Base-by-base conservation (phyloP, 2,329 filamentous ascomycete genomes). In the Neonectria ditissima region DNA sequence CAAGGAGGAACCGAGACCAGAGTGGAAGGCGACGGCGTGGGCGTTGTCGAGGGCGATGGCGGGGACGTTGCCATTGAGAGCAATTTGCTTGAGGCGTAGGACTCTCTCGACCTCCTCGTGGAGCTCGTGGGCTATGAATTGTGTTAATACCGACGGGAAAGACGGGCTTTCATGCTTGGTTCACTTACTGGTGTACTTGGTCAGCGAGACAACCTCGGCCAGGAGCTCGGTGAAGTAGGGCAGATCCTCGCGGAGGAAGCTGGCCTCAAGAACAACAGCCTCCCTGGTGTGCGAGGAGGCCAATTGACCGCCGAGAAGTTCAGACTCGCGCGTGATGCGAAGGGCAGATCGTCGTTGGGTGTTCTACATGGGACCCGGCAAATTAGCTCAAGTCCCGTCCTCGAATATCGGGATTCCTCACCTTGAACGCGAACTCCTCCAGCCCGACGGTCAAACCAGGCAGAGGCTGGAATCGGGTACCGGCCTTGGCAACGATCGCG, bases 371-470 rank as follows among this genome's bases (percentile, higher is more conserved):
- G 69, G 76, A 76, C 59, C 68, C 44, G 61, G 63, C 70, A 82
- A 82, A 83, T 86, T 84, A 86, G 82, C 83, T 84, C 70, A 76
- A 67, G 65, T 60, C 56, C 55, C 54, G 26, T 39, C 20, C 62
- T 43, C 65, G 52, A 13, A 65, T 55, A 47, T 50, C 62, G 54
- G 24, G 60, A 52, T 52, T 39, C 55, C 65, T 71, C 58, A 94
- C 96, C 92, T 97, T 97, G 89, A 97, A 99, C 70, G 97, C 95
- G 84, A 97, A 99, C 80, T 93, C 92, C 84, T 96, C 92, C 71
- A 99, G 87, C 63, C 92, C 95, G 77, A 94, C 91, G 69, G 95
- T 91, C 80, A 97, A 87, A 70, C 96, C 96, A 68, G 96, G 96
- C 72, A 92, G 86, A 69, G 92, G 88, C 85, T 99, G 91, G 82